Percentiles rank a stretch among this genome's conserved stretches.
Conservation (phyloP, 495 filamentous ascomycete genomes). For the Penicillium egyptiacum region DNA sequence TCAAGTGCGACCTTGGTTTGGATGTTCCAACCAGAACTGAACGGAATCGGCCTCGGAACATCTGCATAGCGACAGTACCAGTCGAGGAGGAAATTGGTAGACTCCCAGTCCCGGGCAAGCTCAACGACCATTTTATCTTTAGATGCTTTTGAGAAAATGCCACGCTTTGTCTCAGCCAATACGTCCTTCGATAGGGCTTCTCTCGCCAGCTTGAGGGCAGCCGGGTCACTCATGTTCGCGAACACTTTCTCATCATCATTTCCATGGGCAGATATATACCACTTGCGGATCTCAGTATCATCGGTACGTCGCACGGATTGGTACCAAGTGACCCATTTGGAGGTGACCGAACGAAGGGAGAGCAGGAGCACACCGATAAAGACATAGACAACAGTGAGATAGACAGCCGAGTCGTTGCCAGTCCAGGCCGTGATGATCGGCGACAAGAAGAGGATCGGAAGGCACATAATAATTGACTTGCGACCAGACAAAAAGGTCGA, state of each 20-base stretch:
- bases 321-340: conserved; percentile 55
- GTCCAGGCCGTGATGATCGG: conserved; percentile 49
- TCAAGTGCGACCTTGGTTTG: conserved; percentile 57
- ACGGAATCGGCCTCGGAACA: conserved; percentile 53
- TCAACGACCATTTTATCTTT: conserved; percentile 48
- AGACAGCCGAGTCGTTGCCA: conserved; percentile 48
- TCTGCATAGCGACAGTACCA: conserved; percentile 59
- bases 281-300: conserved; percentile 50
- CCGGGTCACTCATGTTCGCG: conserved; percentile 43
- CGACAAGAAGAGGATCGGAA: conserved; percentile 50
- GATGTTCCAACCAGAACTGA: conserved; percentile 63
- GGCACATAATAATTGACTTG: conserved; percentile 43
- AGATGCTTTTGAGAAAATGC: conserved; percentile 42
- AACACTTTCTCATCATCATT: conserved; percentile 39
- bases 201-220: conserved; percentile 47
- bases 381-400: conserved; percentile 47
- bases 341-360: conserved; percentile 45
- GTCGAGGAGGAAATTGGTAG: conserved; percentile 58
- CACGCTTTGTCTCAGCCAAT: conserved; percentile 41
- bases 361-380: conserved; percentile 47
- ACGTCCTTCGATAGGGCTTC: conserved; percentile 48
- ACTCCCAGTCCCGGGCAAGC: conserved; percentile 53
- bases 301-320: conserved; percentile 46
- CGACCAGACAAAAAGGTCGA: conserved; percentile 53
- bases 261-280: conserved; percentile 43